Conservation (phyloP, 805 yeast genomes). For the Hemisphaericaspora nanyangensis region DNA sequence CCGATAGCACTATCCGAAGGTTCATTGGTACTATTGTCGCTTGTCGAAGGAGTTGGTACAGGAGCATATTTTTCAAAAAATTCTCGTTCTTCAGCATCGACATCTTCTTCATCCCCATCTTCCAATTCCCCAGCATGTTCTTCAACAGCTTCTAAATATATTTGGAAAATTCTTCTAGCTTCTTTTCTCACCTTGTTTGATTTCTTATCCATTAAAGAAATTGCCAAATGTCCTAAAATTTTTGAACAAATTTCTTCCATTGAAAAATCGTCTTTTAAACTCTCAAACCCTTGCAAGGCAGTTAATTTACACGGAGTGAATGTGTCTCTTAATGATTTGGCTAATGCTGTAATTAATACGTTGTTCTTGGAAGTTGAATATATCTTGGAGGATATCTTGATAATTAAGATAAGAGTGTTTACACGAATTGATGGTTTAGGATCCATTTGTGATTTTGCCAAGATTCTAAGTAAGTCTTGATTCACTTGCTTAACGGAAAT, state of each 20-base stretch:
- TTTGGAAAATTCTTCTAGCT: constrained; percentile 65
- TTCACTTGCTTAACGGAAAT: constrained; percentile 78
- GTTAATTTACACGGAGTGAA: constrained; percentile 70
- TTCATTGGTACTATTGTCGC: neutral
- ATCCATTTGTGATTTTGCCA: constrained; percentile 82
- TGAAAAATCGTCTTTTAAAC: constrained; percentile 60
- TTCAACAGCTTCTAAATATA: constrained; percentile 44
- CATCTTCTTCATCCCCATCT: constrained; percentile 33
- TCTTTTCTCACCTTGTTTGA: constrained; percentile 65
- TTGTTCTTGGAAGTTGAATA: constrained; percentile 56
- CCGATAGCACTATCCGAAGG: constrained; percentile 10
- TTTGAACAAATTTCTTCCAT: constrained; percentile 76
- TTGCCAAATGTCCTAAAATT: constrained; percentile 79
- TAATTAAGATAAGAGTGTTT: constrained; percentile 67
- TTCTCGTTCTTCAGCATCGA: constrained; percentile 31
- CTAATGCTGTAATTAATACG: constrained; percentile 82
- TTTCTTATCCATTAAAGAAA: constrained; percentile 69
- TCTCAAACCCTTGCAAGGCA: constrained; percentile 70
- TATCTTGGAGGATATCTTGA: constrained; percentile 59
- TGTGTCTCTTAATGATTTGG: constrained; percentile 78
- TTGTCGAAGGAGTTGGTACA: neutral
- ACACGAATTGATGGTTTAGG: constrained; percentile 73
- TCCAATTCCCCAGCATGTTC: constrained; percentile 33
- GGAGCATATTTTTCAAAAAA: constrained; percentile 29
- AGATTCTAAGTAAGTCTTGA: constrained; percentile 72